These are phyloP conservation scores for Claviceps sp. DNA, from an alignment of 2,329 filamentous ascomycete genomes.

Conservation along the genomic window DNA sequence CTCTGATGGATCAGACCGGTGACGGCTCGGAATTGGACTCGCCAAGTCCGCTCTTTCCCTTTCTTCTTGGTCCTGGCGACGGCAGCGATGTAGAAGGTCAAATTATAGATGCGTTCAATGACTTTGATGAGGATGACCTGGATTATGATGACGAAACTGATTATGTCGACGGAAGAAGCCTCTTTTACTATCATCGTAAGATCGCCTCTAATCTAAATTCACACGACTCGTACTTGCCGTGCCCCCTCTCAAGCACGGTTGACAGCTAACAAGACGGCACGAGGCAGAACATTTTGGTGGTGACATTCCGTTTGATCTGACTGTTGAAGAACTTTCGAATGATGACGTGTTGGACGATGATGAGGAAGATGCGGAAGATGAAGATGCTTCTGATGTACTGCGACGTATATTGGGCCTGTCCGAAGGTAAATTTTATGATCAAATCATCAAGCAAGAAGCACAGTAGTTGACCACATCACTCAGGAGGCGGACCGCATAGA, in stretches of 20 bases:
- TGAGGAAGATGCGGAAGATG: background rate
- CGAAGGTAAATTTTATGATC: slow-evolving; percentile 13
- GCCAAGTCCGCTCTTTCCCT: background rate
- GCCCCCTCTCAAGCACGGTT: background rate
- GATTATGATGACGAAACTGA: slow-evolving; percentile 11
- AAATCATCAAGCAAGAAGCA: no score
- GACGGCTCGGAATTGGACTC: background rate
- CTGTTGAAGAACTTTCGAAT: slow-evolving; percentile 10
- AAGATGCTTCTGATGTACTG: slow-evolving; percentile 16
- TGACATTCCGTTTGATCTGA: slow-evolving; percentile 11
- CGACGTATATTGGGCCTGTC: slow-evolving; percentile 22
- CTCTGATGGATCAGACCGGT: background rate
- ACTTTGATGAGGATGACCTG: slow-evolving; percentile 4
- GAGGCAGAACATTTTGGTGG: slow-evolving; percentile 1
- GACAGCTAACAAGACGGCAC: background rate
- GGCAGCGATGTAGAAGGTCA: slow-evolving; percentile 7
- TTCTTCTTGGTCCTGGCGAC: background rate
- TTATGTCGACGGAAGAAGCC: slow-evolving; percentile 10
- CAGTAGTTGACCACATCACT: background rate
- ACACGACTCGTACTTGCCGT: background rate
- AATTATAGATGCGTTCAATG: slow-evolving; percentile 4
- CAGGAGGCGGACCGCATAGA: slow-evolving; percentile 15
- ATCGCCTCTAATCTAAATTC: background rate
- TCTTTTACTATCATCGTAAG: slow-evolving; percentile 10
- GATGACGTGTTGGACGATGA: slow-evolving; percentile 10